A percentile compares a stretch with the other conserved stretches of the same genome.
Conservation (phyloP, 169 alveolate species). For the Cryptosporidium baileyi region DNA sequence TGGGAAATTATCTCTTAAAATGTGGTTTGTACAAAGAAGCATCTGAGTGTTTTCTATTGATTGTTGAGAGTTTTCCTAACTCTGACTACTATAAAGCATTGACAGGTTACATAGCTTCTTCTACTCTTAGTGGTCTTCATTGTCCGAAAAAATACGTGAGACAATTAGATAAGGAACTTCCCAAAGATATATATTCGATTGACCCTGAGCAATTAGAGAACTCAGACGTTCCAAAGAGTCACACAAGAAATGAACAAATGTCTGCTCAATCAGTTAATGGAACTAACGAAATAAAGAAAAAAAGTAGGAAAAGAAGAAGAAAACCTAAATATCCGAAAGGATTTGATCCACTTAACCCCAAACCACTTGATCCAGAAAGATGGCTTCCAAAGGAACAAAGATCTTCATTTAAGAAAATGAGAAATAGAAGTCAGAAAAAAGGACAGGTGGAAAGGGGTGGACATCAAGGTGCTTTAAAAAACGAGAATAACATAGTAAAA, state of each 20-base stretch:
- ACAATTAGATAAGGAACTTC: conserved; percentile 27
- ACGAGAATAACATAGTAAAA: not conserved
- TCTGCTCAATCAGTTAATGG: not conserved
- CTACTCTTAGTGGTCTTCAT: not conserved
- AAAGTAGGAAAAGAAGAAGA: conserved; percentile 27
- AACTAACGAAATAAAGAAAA: not conserved
- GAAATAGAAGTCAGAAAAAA: conserved; percentile 35
- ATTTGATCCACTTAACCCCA: conserved; percentile 74
- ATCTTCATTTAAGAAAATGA: conserved; percentile 67
- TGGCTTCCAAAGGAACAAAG: conserved; percentile 76
- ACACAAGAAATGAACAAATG: not conserved
- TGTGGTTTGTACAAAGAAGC: not conserved
- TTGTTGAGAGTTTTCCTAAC: not conserved
- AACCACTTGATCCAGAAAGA: conserved; percentile 77
- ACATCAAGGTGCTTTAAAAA: conserved; percentile 39
- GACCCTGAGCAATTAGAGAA: conserved; percentile 39
- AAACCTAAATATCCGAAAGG: conserved; percentile 75
- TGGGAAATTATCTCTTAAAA: conserved; percentile 22
- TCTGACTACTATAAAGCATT: conserved; percentile 4
- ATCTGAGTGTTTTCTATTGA: conserved; percentile 38
- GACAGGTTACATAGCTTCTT: conserved; percentile 17
- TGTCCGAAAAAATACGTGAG: not conserved
- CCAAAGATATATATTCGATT: conserved; percentile 16
- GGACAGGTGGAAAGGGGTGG: conserved; percentile 36
- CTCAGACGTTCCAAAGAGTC: not conserved